A percentile compares a stretch with the other conserved stretches of the same genome.
Evolutionary conservation across 257 asterid genomes (phyloP).

Genomic region (Nicotiana tomentosiformis): DNA sequence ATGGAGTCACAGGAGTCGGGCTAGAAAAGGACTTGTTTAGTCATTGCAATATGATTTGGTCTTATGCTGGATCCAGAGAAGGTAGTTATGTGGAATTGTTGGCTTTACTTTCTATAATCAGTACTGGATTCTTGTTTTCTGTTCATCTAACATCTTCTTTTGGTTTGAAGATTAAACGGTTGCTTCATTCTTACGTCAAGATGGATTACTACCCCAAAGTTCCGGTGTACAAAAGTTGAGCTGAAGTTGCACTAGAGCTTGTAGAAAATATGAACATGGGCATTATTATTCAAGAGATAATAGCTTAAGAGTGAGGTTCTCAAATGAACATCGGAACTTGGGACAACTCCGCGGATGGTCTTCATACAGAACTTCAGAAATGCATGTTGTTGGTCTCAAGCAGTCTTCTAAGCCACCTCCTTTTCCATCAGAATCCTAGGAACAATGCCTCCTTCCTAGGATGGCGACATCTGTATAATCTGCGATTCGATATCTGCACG

Average conservation of each 20-base stretch:
- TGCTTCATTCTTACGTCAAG: neutral
- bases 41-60: neutral
- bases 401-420: constrained; percentile 52
- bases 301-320: constrained; percentile 66
- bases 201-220: neutral
- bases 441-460: constrained; percentile 14
- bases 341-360: constrained; percentile 76
- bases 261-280: neutral
- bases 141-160: neutral
- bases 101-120: neutral
- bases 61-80: neutral
- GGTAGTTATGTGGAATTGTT: neutral
- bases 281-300: neutral
- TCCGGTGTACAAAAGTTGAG: neutral
- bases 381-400: constrained; percentile 63
- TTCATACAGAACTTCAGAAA: constrained; percentile 29
- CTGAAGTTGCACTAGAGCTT: neutral
- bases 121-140: neutral
- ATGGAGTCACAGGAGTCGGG: neutral
- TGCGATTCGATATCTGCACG: constrained; percentile 79
- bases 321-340: constrained; percentile 56
- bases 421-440: constrained; percentile 37
- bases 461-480: constrained; percentile 63
- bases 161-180: neutral
- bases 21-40: neutral